A percentile compares a stretch with the other conserved stretches of the same genome.
phyloP scores from a whole-genome alignment of 495 filamentous ascomycete species.

The Pseudotulostoma volvatum region DNA sequence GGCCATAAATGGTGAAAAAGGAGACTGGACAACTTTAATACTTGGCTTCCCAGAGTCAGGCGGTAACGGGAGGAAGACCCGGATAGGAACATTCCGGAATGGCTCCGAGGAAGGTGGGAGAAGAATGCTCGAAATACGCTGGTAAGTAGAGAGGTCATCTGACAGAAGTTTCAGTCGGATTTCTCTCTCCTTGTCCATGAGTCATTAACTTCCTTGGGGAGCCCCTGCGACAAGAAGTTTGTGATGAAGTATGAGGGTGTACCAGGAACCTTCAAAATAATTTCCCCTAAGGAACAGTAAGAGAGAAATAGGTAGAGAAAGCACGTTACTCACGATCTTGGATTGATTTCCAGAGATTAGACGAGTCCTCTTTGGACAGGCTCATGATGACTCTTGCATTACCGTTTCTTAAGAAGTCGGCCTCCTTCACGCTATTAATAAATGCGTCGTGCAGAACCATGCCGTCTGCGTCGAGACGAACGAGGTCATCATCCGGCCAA shows the following conservation, averaged over 20 bases:
- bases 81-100: constrained; percentile 67
- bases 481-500: constrained; percentile 49
- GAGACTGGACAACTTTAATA: constrained; percentile 54
- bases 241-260: too few relatives aligned
- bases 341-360: constrained; percentile 71
- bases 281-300: too few relatives aligned
- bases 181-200: background rate
- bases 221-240: too few relatives aligned
- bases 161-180: too few relatives aligned
- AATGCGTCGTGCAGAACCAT: constrained; percentile 64
- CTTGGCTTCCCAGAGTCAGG: constrained; percentile 25
- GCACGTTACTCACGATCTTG: constrained; percentile 53
- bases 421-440: constrained; percentile 90
- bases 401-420: constrained; percentile 81
- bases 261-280: too few relatives aligned
- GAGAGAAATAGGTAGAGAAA: too few relatives aligned
- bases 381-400: constrained; percentile 89
- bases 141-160: constrained; percentile 63
- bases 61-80: constrained; percentile 73
- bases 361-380: constrained; percentile 74
- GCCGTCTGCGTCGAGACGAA: constrained; percentile 44
- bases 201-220: too few relatives aligned
- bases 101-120: constrained; percentile 55
- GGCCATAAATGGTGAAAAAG: constrained; percentile 36
- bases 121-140: constrained; percentile 58